A percentile compares a stretch with the other conserved stretches of the same genome.
Evolutionary conservation across 306 rosid genomes (phyloP).

Genomic region (Corylus americana): DNA sequence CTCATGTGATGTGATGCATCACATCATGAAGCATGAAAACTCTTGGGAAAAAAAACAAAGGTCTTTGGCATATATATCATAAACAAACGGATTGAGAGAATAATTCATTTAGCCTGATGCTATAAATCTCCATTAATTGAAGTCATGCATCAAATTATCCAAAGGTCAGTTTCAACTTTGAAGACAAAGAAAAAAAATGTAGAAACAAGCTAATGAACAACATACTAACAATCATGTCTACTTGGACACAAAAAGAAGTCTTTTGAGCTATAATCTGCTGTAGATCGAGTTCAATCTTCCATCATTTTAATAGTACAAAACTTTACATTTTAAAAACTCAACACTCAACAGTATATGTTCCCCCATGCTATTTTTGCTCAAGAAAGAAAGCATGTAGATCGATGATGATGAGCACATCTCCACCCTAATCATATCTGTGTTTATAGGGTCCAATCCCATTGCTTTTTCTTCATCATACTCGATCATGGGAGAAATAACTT

Average conservation of each 20-base stretch:
- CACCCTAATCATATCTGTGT: slow-evolving; percentile 5
- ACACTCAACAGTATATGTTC: slow-evolving; percentile 11
- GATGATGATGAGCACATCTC: not conserved
- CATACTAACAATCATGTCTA: slow-evolving; percentile 10
- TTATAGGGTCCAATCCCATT: slow-evolving; percentile 2
- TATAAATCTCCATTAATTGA: too few relatives aligned
- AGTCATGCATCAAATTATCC: not conserved
- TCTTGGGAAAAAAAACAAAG: not conserved
- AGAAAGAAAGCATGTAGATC: not conserved
- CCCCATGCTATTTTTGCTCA: slow-evolving; percentile 19
- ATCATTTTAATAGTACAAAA: slow-evolving; percentile 19
- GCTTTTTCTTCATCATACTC: not conserved
- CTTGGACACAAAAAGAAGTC: slow-evolving; percentile 3
- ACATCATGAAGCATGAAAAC: not conserved
- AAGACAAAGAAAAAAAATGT: too few relatives aligned
- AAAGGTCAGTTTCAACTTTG: not conserved
- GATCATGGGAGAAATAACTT: not conserved
- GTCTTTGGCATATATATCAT: not conserved
- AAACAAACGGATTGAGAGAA: not conserved
- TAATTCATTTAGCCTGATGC: not conserved
- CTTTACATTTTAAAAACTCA: slow-evolving; percentile 20
- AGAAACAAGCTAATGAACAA: too few relatives aligned
- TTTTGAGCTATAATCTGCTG: not conserved
- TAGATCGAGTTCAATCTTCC: slow-evolving; percentile 14
- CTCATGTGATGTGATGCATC: not conserved